Percentiles rank a stretch among this genome's conserved stretches.
Evolutionary conservation across 225 moss, liverwort and hornwort species (phyloP).

Genomic region (Pseudisothecium myosuroides): DNA sequence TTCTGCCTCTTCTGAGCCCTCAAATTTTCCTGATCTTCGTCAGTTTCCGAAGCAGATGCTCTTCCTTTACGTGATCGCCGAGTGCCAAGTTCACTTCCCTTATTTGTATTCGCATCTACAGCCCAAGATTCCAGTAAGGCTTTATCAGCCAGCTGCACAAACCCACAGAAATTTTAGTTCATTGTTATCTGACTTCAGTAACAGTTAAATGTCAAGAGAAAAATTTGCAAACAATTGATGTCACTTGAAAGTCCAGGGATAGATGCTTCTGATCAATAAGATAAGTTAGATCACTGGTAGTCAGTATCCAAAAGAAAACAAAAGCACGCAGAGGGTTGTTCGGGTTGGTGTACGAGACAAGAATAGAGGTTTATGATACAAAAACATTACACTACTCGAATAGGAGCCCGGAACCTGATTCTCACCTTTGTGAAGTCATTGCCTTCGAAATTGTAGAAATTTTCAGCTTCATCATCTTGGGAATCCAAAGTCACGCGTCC

Average conservation of each 20-base stretch:
- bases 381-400: background rate
- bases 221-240: background rate
- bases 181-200: background rate
- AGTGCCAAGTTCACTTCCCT: background rate
- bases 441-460: conserved; percentile 35
- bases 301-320: background rate
- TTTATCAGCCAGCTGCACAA: conserved; percentile 39
- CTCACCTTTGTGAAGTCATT: conserved; percentile 43
- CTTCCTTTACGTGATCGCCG: conserved; percentile 8
- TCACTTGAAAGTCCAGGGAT: background rate
- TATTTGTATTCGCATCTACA: conserved; percentile 8
- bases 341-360: background rate
- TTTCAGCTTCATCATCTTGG: conserved; percentile 25
- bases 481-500: conserved; percentile 2
- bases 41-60: conserved; percentile 11
- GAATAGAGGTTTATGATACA: background rate
- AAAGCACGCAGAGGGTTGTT: background rate
- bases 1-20: conserved; percentile 49
- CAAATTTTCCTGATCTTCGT: conserved; percentile 15
- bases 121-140: conserved; percentile 45
- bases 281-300: background rate
- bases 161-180: background rate
- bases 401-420: background rate
- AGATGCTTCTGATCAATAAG: background rate
- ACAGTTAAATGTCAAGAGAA: background rate